phyloP scores from a whole-genome alignment of 345 rosid genomes.

The Syzygium aqueum region DNA sequence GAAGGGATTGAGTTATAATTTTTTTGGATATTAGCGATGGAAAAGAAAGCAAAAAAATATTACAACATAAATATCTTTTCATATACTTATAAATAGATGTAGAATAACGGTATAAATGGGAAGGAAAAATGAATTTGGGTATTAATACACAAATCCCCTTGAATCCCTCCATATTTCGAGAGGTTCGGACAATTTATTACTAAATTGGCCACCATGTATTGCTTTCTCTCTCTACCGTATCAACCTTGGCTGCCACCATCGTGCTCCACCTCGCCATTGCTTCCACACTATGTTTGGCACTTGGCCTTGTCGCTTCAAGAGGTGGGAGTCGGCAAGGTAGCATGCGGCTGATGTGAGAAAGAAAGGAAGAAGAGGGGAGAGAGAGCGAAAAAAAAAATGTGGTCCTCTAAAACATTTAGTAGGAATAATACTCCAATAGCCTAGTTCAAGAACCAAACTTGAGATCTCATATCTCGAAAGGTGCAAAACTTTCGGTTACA shows the following conservation, averaged over 20 bases:
- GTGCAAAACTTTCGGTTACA: not conserved
- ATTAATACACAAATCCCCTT: too few relatives aligned
- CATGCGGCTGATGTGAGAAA: not conserved
- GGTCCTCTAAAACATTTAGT: not conserved
- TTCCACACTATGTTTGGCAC: not conserved
- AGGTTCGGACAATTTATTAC: not conserved
- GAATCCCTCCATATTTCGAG: too few relatives aligned
- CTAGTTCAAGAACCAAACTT: not conserved
- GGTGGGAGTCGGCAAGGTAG: not conserved
- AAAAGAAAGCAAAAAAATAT: not conserved
- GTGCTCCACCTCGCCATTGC: not conserved
- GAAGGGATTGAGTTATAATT: not conserved
- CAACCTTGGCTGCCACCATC: not conserved
- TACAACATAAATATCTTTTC: not conserved
- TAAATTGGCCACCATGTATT: not conserved
- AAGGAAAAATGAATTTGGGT: not conserved
- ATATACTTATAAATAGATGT: not conserved
- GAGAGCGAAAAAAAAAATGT: not conserved
- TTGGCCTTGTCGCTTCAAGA: not conserved
- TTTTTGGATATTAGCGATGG: not conserved
- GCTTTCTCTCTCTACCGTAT: not conserved
- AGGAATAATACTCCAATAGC: not conserved
- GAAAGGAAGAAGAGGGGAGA: not conserved
- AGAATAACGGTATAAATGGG: not conserved
- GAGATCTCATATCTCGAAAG: not conserved